Percentiles rank a stretch among this genome's conserved stretches.
phyloP scores from a whole-genome alignment of 352 stramenopile genomes.

The Globisporangium heterothallicum region DNA sequence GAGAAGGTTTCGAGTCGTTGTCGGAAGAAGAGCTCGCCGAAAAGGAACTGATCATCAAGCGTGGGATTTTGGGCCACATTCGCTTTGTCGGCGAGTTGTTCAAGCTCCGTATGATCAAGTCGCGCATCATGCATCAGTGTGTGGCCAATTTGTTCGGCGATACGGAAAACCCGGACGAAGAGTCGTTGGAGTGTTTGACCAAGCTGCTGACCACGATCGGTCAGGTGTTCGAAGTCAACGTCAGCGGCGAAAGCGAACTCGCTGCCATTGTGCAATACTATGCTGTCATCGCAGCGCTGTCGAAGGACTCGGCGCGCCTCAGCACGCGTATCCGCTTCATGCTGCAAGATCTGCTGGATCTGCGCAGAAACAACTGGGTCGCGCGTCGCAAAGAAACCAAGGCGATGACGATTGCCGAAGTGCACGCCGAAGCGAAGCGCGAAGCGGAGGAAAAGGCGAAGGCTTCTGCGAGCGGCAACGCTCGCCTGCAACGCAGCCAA shows the following conservation, averaged over 20 bases:
- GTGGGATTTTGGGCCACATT: conserved; percentile 88
- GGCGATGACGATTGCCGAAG: conserved; percentile 79
- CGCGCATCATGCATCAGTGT: conserved; percentile 93
- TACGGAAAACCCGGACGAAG: conserved; percentile 84
- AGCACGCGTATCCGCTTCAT: conserved; percentile 82
- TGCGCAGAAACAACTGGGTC: conserved; percentile 75
- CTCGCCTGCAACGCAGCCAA: conserved; percentile 54
- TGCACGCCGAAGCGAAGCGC: conserved; percentile 67
- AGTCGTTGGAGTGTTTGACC: conserved; percentile 94
- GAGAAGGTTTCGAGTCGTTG: conserved; percentile 59
- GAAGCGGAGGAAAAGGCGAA: conserved; percentile 71
- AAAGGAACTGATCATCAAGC: conserved; percentile 81
- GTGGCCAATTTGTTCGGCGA: conserved; percentile 78
- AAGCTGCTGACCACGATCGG: conserved; percentile 94
- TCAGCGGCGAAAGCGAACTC: conserved; percentile 38
- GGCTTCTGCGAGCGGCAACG: conserved; percentile 25
- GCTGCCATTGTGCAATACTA: conserved; percentile 74
- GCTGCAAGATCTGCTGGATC: conserved; percentile 73
- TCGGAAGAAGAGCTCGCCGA: conserved; percentile 46
- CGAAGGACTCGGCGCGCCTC: conserved; percentile 53
- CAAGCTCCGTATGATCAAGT: conserved; percentile 92
- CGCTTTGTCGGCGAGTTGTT: conserved; percentile 96
- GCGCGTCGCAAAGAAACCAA: conserved; percentile 75
- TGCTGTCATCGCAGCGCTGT: conserved; percentile 58
- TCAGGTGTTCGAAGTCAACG: conserved; percentile 74